These are phyloP conservation scores for Terfezia boudieri DNA, from an alignment of 495 filamentous ascomycete genomes.

Conservation along the genomic window DNA sequence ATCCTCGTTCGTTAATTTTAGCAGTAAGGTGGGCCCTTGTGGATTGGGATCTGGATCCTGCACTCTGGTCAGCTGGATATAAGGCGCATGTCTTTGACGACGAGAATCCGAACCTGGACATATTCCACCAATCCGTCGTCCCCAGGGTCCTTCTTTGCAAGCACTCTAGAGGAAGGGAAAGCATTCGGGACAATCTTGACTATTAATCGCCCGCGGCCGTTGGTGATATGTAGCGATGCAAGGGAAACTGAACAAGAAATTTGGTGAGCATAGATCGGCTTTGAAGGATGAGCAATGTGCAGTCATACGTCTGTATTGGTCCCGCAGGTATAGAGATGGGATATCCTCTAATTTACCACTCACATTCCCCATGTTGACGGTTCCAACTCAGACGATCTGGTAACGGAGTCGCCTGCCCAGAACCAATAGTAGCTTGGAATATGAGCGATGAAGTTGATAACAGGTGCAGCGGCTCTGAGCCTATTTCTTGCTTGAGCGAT, in stretches of 20 bases:
- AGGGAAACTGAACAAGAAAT: conserved; percentile 48
- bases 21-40: conserved; percentile 47
- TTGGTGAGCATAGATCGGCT: not conserved
- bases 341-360: conserved; percentile 78
- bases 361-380: conserved; percentile 61
- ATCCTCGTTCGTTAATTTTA: conserved; percentile 74
- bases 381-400: not conserved
- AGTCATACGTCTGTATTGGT: conserved; percentile 58
- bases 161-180: conserved; percentile 64
- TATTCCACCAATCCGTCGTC: conserved; percentile 69
- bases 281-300: not conserved
- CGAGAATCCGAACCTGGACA: conserved; percentile 48
- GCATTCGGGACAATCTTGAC: conserved; percentile 67
- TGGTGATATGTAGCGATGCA: conserved; percentile 56
- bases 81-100: not conserved
- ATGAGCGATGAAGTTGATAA: too few relatives aligned
- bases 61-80: not conserved
- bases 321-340: conserved; percentile 58
- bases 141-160: conserved; percentile 46
- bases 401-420: too few relatives aligned
- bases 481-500: too few relatives aligned
- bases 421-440: too few relatives aligned
- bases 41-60: conserved; percentile 59
- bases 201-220: conserved; percentile 47
- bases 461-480: too few relatives aligned